Base-by-base conservation (phyloP, 177 flowering plant species). In the Vitis hybrid region DNA sequence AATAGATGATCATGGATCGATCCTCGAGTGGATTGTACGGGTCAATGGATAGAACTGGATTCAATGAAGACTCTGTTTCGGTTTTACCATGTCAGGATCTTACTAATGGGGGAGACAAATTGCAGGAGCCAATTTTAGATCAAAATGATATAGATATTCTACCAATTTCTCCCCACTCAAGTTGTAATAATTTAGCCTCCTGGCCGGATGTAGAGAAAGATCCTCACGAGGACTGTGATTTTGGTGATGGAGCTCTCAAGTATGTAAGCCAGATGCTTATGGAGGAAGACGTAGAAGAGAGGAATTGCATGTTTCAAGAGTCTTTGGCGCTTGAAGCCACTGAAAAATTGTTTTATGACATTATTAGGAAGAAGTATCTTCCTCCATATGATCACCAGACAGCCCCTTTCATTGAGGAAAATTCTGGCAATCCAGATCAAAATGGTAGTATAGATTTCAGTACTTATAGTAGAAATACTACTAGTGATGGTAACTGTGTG, bases 221-320 rank as follows among this genome's bases (percentile, higher is more conserved):
- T 52, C 23, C 70, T 0, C 76, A 56, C 26, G 90, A 81, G 64
- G 90, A 83, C 64, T 73, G 6, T 69, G 90, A 87, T 72, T 80
- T 83, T 70, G 81, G 81, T 75, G 90, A 87, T 77, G 78, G 21
- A 6, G 83, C 76, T 51, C 80, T 83, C 13, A 76, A 74, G 74
- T 84, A 81, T 63, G 84, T 87, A 18, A 80, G 55, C 64, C 80
- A 82, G 68, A 82, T 87, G 59, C 88, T 85, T 56, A 80, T 87
- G 90, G 90, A 87, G 70, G 91, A 87, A 61, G 85, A 87, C 51
- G 70, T 81, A 63, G 89, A 82, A 48, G 87, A 82, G 57, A 82
- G 78, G 74, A 55, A 75, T 1, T 81, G 81, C 56, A 79, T 82
- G 82, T 82, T 76, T 65, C 82, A 82, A 14, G 87, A 81, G 59